These are phyloP conservation scores for Talaromyces thailandensis DNA, from an alignment of 495 filamentous ascomycete species.

Conservation along the genomic window DNA sequence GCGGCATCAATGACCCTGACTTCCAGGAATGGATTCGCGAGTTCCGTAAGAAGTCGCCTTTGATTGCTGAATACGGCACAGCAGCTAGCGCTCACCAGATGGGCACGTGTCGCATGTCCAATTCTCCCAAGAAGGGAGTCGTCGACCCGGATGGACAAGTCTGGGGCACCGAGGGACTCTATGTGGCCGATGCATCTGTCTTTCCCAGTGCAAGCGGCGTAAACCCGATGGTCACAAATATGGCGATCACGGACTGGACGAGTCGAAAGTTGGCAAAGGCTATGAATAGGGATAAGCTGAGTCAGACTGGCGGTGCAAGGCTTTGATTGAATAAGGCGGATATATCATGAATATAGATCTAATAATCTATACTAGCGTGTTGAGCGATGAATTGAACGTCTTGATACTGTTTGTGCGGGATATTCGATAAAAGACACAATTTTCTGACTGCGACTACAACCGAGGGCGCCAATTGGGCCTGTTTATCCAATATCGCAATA, in stretches of 20 bases:
- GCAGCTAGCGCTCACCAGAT: constrained; percentile 79
- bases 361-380: background rate
- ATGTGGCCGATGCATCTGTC: constrained; percentile 78
- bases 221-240: constrained; percentile 88
- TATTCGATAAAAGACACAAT: too few relatives aligned
- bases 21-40: constrained; percentile 61
- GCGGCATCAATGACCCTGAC: constrained; percentile 54
- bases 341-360: background rate
- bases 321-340: background rate
- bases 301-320: background rate
- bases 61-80: constrained; percentile 32
- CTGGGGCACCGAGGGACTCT: constrained; percentile 67
- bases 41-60: constrained; percentile 46
- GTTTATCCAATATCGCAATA: too few relatives aligned
- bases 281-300: constrained; percentile 11
- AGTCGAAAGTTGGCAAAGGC: constrained; percentile 27
- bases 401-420: too few relatives aligned
- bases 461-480: too few relatives aligned
- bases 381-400: too few relatives aligned
- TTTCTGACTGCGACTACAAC: too few relatives aligned
- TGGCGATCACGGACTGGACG: constrained; percentile 61
- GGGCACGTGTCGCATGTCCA: constrained; percentile 80
- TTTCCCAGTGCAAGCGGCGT: constrained; percentile 86
- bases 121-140: constrained; percentile 49
- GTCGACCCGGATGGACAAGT: constrained; percentile 68